phyloP scores from a whole-genome alignment of 1,284 basidiomycete species.

The Rhodofomes roseus region DNA sequence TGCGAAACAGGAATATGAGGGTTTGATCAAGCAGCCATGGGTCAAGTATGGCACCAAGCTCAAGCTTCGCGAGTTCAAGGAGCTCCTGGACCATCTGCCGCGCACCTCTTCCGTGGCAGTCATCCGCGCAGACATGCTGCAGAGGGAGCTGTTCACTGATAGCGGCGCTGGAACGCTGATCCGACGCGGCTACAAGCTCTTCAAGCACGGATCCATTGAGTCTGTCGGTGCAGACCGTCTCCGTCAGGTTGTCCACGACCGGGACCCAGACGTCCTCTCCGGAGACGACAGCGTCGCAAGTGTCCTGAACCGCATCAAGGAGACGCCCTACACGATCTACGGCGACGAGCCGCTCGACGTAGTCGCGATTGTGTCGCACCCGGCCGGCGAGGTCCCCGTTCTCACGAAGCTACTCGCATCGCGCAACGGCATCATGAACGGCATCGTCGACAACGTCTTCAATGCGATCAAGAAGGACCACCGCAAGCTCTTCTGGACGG shows the following conservation, averaged over 20 bases:
- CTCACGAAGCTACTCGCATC: conserved; percentile 92
- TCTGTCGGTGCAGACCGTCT: conserved; percentile 90
- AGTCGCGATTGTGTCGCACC: conserved; percentile 92
- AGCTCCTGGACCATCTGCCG: conserved; percentile 96
- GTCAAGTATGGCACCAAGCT: conserved; percentile 99
- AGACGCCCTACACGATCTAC: conserved; percentile 90
- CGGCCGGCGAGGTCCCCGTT: conserved; percentile 85
- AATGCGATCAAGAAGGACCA: conserved; percentile 94
- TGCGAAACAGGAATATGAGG: conserved; percentile 80
- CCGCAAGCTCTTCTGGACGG: conserved; percentile 94
- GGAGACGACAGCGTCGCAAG: conserved; percentile 89
- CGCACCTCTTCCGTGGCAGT: conserved; percentile 98
- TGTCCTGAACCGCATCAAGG: conserved; percentile 80
- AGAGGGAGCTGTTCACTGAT: conserved; percentile 99
- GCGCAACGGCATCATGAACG: conserved; percentile 88
- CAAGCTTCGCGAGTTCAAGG: conserved; percentile 99
- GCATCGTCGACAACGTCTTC: conserved; percentile 97
- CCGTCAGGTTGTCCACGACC: conserved; percentile 89
- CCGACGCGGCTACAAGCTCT: conserved; percentile 96
- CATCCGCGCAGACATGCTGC: conserved; percentile 90
- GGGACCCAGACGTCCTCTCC: conserved; percentile 87
- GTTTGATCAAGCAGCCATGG: conserved; percentile 98
- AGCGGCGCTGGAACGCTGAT: conserved; percentile 97
- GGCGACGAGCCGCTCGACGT: conserved; percentile 97
- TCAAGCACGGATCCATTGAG: conserved; percentile 83